Evolutionary conservation across 2,329 filamentous ascomycete genomes (phyloP).

Genomic region (Aquanectria penicillioides): DNA sequence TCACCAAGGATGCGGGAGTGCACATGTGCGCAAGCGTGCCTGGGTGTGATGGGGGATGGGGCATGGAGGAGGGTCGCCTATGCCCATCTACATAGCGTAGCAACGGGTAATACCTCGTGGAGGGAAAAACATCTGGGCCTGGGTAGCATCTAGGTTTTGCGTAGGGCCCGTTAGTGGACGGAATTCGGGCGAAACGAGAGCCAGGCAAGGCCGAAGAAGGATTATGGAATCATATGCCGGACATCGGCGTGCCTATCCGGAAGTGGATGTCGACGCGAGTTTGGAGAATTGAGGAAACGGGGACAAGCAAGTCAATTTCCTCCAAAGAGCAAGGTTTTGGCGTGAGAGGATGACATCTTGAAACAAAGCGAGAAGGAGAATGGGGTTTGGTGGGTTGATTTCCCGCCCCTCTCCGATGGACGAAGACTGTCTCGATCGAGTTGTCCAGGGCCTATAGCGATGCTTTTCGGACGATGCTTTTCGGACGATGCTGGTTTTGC

Average conservation of each 20-base stretch:
- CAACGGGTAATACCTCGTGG: not conserved
- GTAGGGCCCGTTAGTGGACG: not conserved
- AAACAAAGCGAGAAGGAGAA: conserved; percentile 18
- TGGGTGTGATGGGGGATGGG: not conserved
- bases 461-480: not conserved
- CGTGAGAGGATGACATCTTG: conserved; percentile 10
- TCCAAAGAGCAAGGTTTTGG: not conserved
- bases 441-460: no score
- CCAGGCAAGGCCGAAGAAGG: not conserved
- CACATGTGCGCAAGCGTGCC: not conserved
- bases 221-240: not conserved
- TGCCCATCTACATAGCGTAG: conserved; percentile 2
- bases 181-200: not conserved
- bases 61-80: not conserved
- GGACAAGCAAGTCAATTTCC: not conserved
- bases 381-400: conserved; percentile 16
- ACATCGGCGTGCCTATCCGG: not conserved
- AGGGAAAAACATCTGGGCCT: not conserved
- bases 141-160: conserved; percentile 1
- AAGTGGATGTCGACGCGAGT: conserved; percentile 1
- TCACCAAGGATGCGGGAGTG: not conserved
- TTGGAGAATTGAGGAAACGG: not conserved
- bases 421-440: not conserved
- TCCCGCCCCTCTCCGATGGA: conserved; percentile 1
- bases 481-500: not conserved